Base-by-base conservation (phyloP, 768 basidiomycete species). In the Strobilomyces confusus region DNA sequence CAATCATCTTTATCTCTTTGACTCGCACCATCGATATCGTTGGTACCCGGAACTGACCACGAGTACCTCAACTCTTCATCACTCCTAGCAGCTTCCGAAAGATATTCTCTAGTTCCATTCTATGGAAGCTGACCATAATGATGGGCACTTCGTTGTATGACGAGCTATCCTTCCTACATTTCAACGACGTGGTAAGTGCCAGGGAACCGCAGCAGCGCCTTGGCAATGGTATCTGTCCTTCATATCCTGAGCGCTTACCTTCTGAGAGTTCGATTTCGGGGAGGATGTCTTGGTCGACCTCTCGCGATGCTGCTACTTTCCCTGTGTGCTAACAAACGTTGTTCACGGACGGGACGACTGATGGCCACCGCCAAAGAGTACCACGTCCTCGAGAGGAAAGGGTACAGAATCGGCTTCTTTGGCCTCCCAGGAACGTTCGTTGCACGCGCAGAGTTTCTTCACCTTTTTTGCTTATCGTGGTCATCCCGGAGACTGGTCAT, bases 141-240 rank as follows among this genome's bases (percentile, higher is more conserved):
- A 53, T 46, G 56, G 25, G 41, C 8, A 32, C 13, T 32, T 32
- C 36, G 15, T 32, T 25, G 20, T 48, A 33, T 37, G 41, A 56
- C 20, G 49, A 40, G 20, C 36, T 52, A 9, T 49, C 55, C 43
- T 45, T 53, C 14, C 6, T 55, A 9, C 47, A 54, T 23, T 58
- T 50, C 34, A 45, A 62, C 17, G 45, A 52, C 14, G 48, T 42
- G 26, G 62, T 59, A 44, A 54, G 62, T 49, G n/a, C n/a, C n/a
- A 14, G 22, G 2, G 11, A 25, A 30, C 26, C 22, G 36, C 56
- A 36, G 12, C 14, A 37, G 26, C 14, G 38, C 9, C 44, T 29
- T 32, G 32, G 23, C 9, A 33, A 32, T 29, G n/a, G n/a, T n/a
- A n/a, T n/a, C n/a, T n/a, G n/a, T n/a, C 11, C 40, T 6, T 22